Percentiles rank a stretch among this genome's conserved stretches.
Evolutionary conservation across 306 rosid genomes (phyloP).

Genomic region (Lathyrus sativus): DNA sequence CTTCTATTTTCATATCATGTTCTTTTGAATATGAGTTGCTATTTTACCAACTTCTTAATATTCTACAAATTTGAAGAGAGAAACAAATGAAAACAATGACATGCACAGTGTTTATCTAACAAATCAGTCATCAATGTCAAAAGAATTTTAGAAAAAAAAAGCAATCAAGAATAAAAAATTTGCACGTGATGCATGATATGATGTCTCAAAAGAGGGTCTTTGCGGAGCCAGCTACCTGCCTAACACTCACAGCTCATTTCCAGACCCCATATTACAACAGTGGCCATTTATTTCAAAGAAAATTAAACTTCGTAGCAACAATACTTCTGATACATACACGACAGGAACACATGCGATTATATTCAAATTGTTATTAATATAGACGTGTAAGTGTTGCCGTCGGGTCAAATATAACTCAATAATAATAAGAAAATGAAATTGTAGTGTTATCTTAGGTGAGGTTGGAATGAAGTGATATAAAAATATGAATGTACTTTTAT

Average conservation of each 20-base stretch:
- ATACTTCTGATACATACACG: no score
- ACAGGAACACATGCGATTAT: no score
- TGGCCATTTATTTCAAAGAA: slow-evolving; percentile 11
- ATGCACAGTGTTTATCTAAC: slow-evolving; percentile 32
- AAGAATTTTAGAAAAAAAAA: slow-evolving; percentile 29
- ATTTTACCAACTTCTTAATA: neutral
- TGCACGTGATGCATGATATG: slow-evolving; percentile 54
- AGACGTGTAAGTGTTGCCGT: no score
- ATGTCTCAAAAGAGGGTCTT: slow-evolving; percentile 46
- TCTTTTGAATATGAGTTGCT: neutral
- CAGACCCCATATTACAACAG: slow-evolving; percentile 37
- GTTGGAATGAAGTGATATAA: slow-evolving; percentile 25
- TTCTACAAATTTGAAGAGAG: slow-evolving; percentile 19
- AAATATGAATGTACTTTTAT: slow-evolving; percentile 32
- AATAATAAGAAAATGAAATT: neutral
- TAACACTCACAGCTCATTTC: slow-evolving; percentile 66
- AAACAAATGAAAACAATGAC: slow-evolving; percentile 27
- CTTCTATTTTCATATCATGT: neutral
- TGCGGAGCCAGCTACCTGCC: slow-evolving; percentile 68
- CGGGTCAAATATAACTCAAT: neutral
- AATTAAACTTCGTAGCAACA: neutral
- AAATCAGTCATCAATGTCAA: slow-evolving; percentile 39
- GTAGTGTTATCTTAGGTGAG: slow-evolving; percentile 21
- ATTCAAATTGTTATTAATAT: no score
- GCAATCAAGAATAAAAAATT: slow-evolving; percentile 26